phyloP scores from a whole-genome alignment of 2,329 filamentous ascomycete species.

The Nannizzia gypsea region DNA sequence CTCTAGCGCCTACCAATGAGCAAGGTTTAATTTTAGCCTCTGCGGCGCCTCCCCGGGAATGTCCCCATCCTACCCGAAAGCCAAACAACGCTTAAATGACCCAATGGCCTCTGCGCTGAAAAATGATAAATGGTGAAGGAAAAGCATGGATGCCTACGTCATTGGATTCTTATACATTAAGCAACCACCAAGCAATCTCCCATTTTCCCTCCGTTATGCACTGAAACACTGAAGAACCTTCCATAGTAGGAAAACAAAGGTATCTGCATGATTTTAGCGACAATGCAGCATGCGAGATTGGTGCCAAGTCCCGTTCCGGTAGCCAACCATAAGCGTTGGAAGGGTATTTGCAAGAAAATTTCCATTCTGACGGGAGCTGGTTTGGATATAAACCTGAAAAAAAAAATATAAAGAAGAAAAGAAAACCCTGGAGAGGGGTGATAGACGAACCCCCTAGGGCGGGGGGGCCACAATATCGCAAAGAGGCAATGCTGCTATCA shows the following conservation, averaged over 20 bases:
- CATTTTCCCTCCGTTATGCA: background rate
- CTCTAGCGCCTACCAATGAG: background rate
- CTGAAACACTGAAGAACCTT: background rate
- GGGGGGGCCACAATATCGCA: background rate
- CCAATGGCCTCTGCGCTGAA: background rate
- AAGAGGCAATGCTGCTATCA: background rate
- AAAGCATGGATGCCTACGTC: background rate
- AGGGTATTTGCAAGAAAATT: slow-evolving; percentile 2
- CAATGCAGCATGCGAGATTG: background rate
- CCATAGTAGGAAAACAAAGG: background rate
- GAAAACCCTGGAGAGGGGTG: background rate
- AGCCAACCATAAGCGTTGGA: background rate
- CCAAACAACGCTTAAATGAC: background rate
- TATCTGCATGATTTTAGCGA: background rate
- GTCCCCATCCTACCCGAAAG: background rate
- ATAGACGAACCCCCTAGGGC: background rate
- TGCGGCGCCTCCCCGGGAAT: slow-evolving; percentile 2
- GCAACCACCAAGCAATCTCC: background rate
- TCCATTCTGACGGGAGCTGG: background rate
- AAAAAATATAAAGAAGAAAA: background rate
- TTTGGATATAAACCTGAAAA: background rate
- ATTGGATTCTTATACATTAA: background rate
- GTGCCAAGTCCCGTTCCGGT: background rate
- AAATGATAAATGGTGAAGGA: background rate
- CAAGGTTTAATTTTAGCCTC: background rate